These are phyloP conservation scores for Leccinum truebloodii DNA, from an alignment of 768 basidiomycete genomes.

Conservation along the genomic window DNA sequence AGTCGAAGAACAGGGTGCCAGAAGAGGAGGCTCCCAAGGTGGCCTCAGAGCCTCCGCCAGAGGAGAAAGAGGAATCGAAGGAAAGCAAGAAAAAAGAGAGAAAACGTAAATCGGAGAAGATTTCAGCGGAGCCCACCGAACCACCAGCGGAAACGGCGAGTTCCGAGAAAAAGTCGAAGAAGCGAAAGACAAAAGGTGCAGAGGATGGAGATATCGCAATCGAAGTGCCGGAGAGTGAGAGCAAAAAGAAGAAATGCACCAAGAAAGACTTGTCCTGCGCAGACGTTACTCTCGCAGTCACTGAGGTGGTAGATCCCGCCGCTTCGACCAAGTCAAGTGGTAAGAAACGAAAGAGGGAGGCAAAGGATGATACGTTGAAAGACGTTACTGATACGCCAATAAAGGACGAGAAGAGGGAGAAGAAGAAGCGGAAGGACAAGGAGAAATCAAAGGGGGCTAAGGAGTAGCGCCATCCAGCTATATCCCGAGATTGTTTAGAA, in stretches of 20 bases:
- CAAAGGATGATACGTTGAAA: slow-evolving; percentile 2
- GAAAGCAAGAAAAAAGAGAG: slow-evolving; percentile 22
- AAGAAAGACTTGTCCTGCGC: slow-evolving; percentile 13
- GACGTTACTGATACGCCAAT: slow-evolving; percentile 13
- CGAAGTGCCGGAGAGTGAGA: slow-evolving; percentile 3
- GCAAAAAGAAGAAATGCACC: slow-evolving; percentile 29
- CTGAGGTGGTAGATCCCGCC: slow-evolving; percentile 16
- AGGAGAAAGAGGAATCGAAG: slow-evolving; percentile 1
- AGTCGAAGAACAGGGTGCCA: neutral
- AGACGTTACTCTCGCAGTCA: slow-evolving; percentile 5
- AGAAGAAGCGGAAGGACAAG: slow-evolving; percentile 33
- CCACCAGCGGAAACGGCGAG: slow-evolving; percentile 13
- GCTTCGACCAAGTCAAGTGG: slow-evolving; percentile 10
- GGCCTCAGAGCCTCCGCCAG: neutral
- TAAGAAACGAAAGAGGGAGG: slow-evolving; percentile 30
- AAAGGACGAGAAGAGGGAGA: slow-evolving; percentile 29
- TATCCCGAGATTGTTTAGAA: neutral
- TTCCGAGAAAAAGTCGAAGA: slow-evolving; percentile 31
- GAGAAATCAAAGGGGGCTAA: slow-evolving; percentile 1
- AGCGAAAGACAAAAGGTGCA: slow-evolving; percentile 32
- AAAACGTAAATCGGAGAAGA: slow-evolving; percentile 17
- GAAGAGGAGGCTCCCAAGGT: neutral
- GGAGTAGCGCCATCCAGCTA: slow-evolving; percentile 3
- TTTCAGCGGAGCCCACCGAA: slow-evolving; percentile 21
- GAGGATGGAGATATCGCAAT: slow-evolving; percentile 13